These are phyloP conservation scores for Candida sanyaensis DNA, from an alignment of 1,139 yeast genomes.

Conservation along the genomic window DNA sequence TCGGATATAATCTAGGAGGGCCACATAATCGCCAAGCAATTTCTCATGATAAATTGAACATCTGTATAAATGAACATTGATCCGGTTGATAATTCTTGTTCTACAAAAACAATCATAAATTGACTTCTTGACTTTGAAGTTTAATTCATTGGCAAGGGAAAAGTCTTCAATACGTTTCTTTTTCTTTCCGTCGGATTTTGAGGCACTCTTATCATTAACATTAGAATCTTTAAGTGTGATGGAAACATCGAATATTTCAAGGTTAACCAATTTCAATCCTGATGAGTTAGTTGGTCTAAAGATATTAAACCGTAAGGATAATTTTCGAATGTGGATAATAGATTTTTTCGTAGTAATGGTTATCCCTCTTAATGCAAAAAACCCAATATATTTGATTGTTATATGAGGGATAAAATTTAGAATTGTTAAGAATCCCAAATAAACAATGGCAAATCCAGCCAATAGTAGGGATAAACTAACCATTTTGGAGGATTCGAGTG, in stretches of 20 bases:
- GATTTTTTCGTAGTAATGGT: conserved; percentile 21
- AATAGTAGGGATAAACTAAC: conserved; percentile 6
- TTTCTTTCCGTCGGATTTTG: not conserved
- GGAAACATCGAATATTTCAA: conserved; percentile 31
- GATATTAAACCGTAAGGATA: conserved; percentile 29
- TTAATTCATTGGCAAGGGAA: conserved; percentile 11
- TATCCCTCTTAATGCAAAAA: conserved; percentile 35
- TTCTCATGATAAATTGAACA: conserved; percentile 22
- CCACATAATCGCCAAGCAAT: conserved; percentile 17
- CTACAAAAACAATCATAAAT: conserved; percentile 19
- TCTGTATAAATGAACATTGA: conserved; percentile 32
- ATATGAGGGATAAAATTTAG: conserved; percentile 38
- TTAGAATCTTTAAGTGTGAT: conserved; percentile 12
- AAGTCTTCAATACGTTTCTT: conserved; percentile 4
- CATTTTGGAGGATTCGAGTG: conserved; percentile 5
- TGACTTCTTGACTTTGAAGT: conserved; percentile 12
- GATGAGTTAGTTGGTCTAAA: conserved; percentile 24
- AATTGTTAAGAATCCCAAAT: conserved; percentile 20
- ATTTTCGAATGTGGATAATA: conserved; percentile 21
- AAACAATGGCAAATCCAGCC: conserved; percentile 14
- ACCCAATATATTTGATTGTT: conserved; percentile 36
- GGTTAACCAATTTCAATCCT: conserved; percentile 32
- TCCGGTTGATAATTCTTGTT: conserved; percentile 29
- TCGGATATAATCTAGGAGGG: conserved; percentile 32
- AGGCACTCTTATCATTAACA: not conserved